Base-by-base conservation (phyloP, 257 asterid genomes). In the Solanum tarapatanum region DNA sequence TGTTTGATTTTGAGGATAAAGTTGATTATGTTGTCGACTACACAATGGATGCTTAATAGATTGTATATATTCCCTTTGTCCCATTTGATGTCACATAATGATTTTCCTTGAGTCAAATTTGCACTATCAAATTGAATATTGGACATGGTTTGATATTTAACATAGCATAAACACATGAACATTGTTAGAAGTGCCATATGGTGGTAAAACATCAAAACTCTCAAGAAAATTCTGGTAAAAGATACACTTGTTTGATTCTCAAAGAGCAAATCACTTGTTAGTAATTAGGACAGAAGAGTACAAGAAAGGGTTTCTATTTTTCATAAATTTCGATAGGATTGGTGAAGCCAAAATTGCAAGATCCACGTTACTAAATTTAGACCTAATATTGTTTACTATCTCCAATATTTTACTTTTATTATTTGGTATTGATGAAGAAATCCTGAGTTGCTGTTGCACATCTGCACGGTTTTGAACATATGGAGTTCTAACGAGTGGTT, bases 401-500 rank as follows among this genome's bases (percentile, higher is more conserved):
- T 76, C 82, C 82, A 35, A 10, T 35, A 35, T 35, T 36, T 39
- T 37, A 4, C 58, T 76, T 76, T 76, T 37, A 76, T 76, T 76
- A 2, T 39, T 37, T 39, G 83, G 83, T n/a, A n/a, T 37, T 76
- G 83, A 23, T 76, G 83, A 48, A 23, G 58, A 76, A 37, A 8
- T 85, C 70, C 73, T 85, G 82, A 39, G 41, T 41, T 41, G 51
- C 75, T 83, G 74, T 48, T 45, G 86, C 73, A 83, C 70, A 36
- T 74, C 11, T 35, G 51, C 82, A 55, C 32, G 86, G 30, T 35
- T 83, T 35, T 51, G 45, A 55, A 66, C 32, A 86, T 37, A 55
- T 58, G 62, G n/a, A 68, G 70, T 43, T 80, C 80, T 87, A 77
- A 60, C 68, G 30, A 83, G 79, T 88, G 23, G 86, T 85, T 87